These are phyloP conservation scores for Verticillium zaregamsianum DNA, from an alignment of 2,329 filamentous ascomycete species.

Conservation along the genomic window DNA sequence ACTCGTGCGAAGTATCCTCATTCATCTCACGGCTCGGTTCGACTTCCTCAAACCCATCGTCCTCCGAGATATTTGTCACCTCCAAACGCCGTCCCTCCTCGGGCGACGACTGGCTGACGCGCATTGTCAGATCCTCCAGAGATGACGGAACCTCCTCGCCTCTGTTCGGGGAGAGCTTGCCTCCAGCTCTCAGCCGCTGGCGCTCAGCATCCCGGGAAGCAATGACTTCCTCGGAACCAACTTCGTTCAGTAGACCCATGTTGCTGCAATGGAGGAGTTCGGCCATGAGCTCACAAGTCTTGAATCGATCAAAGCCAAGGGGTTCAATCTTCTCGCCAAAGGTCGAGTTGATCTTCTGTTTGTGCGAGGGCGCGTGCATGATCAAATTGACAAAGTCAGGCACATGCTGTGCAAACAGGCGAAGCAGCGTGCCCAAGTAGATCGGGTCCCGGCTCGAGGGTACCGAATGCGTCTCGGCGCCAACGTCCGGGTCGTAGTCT, in stretches of 20 bases:
- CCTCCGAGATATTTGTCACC: slow-evolving; percentile 76
- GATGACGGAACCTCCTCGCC: slow-evolving; percentile 36
- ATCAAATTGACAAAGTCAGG: slow-evolving; percentile 93
- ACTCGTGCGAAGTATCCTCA: slow-evolving; percentile 68
- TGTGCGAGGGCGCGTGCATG: slow-evolving; percentile 69
- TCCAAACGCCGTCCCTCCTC: slow-evolving; percentile 69
- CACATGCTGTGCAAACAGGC: slow-evolving; percentile 85
- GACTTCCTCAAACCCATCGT: slow-evolving; percentile 94
- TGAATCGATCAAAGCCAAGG: slow-evolving; percentile 94
- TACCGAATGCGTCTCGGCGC: slow-evolving; percentile 71
- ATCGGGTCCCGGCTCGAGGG: slow-evolving; percentile 90
- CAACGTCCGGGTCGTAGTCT: slow-evolving; percentile 92
- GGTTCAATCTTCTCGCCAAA: slow-evolving; percentile 91
- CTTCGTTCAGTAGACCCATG: slow-evolving; percentile 92
- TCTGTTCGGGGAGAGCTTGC: slow-evolving; percentile 50
- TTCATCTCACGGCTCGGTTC: slow-evolving; percentile 63
- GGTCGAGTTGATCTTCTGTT: slow-evolving; percentile 74
- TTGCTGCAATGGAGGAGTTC: slow-evolving; percentile 97
- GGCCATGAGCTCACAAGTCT: slow-evolving; percentile 98
- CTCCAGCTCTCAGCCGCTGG: slow-evolving; percentile 72
- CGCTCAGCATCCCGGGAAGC: slow-evolving; percentile 75
- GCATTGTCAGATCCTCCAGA: slow-evolving; percentile 61
- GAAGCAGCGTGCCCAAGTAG: slow-evolving; percentile 84
- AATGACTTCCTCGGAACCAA: slow-evolving; percentile 84
- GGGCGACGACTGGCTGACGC: slow-evolving; percentile 41